A percentile compares a stretch with the other conserved stretches of the same genome.
Evolutionary conservation across 495 filamentous ascomycete genomes (phyloP).

Genomic region (Xylaria grammica): DNA sequence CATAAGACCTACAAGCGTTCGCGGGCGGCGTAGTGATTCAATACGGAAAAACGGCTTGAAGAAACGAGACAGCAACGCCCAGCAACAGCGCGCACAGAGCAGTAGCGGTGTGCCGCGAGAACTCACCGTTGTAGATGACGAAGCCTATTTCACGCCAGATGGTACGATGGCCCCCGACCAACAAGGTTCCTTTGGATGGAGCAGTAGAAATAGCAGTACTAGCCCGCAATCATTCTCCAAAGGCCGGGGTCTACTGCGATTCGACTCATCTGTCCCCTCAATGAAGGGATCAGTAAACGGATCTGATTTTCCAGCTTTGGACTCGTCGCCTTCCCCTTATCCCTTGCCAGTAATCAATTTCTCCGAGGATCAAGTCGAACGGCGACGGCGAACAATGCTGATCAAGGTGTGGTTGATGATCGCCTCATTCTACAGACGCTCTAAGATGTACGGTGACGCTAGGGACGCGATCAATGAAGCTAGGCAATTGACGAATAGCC

Average conservation of each 20-base stretch:
- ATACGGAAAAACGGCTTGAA: slow-evolving; percentile 49
- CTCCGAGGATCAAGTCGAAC: slow-evolving; percentile 54
- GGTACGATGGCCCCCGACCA: slow-evolving; percentile 33
- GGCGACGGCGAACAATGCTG: slow-evolving; percentile 65
- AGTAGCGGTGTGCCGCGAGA: slow-evolving; percentile 36
- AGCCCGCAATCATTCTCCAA: slow-evolving; percentile 37
- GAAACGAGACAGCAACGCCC: slow-evolving; percentile 50
- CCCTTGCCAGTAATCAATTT: slow-evolving; percentile 56
- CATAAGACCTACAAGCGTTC: slow-evolving; percentile 40
- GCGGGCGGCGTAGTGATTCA: slow-evolving; percentile 48
- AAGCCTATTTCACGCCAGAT: slow-evolving; percentile 45
- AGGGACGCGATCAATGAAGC: slow-evolving; percentile 82
- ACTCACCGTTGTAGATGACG: slow-evolving; percentile 43
- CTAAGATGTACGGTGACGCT: slow-evolving; percentile 77
- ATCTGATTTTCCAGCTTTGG: slow-evolving; percentile 28
- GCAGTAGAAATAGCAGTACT: slow-evolving; percentile 34
- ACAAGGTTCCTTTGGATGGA: slow-evolving; percentile 42
- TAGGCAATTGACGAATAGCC: slow-evolving; percentile 62
- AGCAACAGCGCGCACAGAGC: slow-evolving; percentile 43
- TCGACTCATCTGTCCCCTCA: slow-evolving; percentile 38
- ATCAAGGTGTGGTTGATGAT: slow-evolving; percentile 90
- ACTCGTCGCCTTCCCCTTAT: slow-evolving; percentile 33
- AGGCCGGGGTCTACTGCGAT: slow-evolving; percentile 36
- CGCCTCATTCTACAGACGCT: slow-evolving; percentile 82
- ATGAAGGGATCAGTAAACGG: slow-evolving; percentile 29